Conservation (phyloP, 495 filamentous ascomycete species). For the Neurospora africana region DNA sequence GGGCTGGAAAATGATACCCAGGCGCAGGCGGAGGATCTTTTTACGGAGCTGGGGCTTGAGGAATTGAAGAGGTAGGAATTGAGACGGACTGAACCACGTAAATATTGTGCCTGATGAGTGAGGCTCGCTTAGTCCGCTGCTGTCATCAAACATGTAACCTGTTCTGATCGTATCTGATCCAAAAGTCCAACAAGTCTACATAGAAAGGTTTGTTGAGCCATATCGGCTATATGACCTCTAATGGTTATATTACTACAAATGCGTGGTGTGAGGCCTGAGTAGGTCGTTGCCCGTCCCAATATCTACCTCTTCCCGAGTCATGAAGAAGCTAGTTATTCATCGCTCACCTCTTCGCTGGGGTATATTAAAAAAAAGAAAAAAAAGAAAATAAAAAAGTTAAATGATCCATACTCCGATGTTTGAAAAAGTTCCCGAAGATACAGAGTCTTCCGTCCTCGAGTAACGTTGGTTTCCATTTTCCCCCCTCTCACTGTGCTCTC, state of each 20-base stretch:
- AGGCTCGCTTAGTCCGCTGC: neutral
- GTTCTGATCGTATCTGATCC: neutral
- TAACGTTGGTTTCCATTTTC: neutral
- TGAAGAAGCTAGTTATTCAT: neutral
- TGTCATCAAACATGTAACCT: neutral
- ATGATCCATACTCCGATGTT: slow-evolving; percentile 2
- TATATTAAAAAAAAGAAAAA: neutral
- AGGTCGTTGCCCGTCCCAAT: neutral
- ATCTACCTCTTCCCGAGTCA: neutral
- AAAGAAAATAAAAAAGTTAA: neutral
- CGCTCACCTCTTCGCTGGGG: slow-evolving; percentile 1
- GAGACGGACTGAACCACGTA: neutral
- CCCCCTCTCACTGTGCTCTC: neutral
- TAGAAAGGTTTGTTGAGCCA: neutral
- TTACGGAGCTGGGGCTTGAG: slow-evolving; percentile 27
- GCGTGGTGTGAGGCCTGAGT: neutral
- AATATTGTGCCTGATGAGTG: neutral
- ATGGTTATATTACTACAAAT: neutral
- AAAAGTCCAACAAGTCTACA: neutral
- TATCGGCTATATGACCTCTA: neutral
- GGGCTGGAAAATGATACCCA: slow-evolving; percentile 37
- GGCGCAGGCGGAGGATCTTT: slow-evolving; percentile 17
- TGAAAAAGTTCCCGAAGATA: neutral
- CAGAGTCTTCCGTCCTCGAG: neutral
- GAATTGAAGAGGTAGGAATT: slow-evolving; percentile 7